phyloP scores from a whole-genome alignment of 1,284 basidiomycete species.

The Microbotryum lychnidis-dioicae region DNA sequence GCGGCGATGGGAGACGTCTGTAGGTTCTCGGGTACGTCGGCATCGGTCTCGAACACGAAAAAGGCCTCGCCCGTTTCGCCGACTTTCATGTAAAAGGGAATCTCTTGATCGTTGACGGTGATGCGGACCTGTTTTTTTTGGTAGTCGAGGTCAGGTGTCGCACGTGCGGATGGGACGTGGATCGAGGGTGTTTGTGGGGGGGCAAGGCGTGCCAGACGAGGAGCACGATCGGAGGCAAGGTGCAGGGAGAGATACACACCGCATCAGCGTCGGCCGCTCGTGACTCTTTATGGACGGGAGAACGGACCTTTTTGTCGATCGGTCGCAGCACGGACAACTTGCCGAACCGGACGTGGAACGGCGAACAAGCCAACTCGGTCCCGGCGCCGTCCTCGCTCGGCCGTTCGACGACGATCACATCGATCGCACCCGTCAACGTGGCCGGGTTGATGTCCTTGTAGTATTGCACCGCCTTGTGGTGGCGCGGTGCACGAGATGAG shows the following conservation, averaged over 20 bases:
- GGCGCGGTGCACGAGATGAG: neutral
- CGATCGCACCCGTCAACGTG: slow-evolving; percentile 90
- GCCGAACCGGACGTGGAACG: slow-evolving; percentile 96
- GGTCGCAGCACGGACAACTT: slow-evolving; percentile 94
- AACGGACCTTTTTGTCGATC: slow-evolving; percentile 76
- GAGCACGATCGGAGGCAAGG: slow-evolving; percentile 52
- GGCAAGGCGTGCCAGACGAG: neutral
- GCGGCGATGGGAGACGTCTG: slow-evolving; percentile 67
- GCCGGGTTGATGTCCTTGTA: slow-evolving; percentile 65
- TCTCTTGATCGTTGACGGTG: slow-evolving; percentile 54
- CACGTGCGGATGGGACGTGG: neutral
- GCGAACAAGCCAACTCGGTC: slow-evolving; percentile 76
- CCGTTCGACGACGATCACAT: slow-evolving; percentile 85
- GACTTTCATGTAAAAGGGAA: slow-evolving; percentile 97
- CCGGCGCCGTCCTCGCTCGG: slow-evolving; percentile 47
- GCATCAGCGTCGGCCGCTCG: neutral
- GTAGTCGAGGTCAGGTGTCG: neutral
- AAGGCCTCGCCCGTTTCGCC: slow-evolving; percentile 98
- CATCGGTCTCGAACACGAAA: slow-evolving; percentile 96
- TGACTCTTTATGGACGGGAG: neutral
- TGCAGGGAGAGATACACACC: neutral
- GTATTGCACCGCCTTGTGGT: slow-evolving; percentile 25
- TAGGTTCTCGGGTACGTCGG: slow-evolving; percentile 83
- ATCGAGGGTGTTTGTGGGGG: neutral
- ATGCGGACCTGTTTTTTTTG: slow-evolving; percentile 33